These are phyloP conservation scores for Asterella californica DNA, from an alignment of 225 moss, liverwort and hornwort genomes.

Conservation along the genomic window DNA sequence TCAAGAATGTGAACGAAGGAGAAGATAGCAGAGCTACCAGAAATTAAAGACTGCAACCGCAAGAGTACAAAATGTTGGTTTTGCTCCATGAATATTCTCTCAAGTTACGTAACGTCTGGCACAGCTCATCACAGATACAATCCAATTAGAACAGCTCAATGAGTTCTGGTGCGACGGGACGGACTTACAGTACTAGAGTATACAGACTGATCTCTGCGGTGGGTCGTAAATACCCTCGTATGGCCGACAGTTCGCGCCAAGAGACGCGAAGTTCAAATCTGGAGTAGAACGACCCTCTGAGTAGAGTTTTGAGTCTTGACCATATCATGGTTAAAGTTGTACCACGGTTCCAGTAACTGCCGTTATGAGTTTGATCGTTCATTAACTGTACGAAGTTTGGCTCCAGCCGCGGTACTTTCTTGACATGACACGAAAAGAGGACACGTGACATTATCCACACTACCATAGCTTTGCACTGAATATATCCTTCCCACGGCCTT, in stretches of 20 bases:
- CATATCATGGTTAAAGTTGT: not conserved
- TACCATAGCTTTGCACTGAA: too few relatives aligned
- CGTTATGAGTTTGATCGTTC: not conserved
- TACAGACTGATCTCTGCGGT: not conserved
- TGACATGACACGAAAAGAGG: not conserved
- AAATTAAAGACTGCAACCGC: not conserved
- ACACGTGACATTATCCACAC: not conserved
- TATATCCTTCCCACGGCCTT: too few relatives aligned
- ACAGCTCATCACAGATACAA: not conserved
- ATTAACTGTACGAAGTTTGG: not conserved
- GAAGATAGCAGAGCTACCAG: not conserved
- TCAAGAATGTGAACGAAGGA: not conserved
- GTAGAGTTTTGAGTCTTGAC: not conserved
- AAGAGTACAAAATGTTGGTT: not conserved
- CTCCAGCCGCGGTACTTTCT: not conserved
- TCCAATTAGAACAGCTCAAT: not conserved
- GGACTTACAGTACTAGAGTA: not conserved
- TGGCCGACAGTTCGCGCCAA: not conserved
- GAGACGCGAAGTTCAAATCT: not conserved
- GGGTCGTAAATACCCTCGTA: too few relatives aligned
- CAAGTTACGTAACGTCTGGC: conserved; percentile 13
- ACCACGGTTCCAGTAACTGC: not conserved
- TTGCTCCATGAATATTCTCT: conserved; percentile 6
- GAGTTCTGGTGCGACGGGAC: not conserved
- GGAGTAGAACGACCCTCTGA: not conserved